These are phyloP conservation scores for Chaetomium tenue DNA, from an alignment of 495 filamentous ascomycete species.

Conservation along the genomic window DNA sequence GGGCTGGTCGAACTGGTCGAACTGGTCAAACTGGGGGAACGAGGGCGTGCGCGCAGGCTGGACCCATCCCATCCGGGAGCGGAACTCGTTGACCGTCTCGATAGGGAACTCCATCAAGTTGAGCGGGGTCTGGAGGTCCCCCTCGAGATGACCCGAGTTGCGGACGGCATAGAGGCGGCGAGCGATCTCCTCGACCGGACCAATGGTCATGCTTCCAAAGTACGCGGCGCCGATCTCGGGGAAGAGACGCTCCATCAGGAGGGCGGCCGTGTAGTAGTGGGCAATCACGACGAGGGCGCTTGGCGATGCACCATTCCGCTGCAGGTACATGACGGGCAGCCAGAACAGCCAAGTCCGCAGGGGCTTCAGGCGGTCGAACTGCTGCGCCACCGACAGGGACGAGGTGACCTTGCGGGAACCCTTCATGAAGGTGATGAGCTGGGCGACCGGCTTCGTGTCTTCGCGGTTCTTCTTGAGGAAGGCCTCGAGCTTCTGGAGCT, in stretches of 20 bases:
- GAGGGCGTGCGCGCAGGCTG: conserved; percentile 53
- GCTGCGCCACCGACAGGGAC: conserved; percentile 68
- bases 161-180: conserved; percentile 55
- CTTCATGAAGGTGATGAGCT: conserved; percentile 79
- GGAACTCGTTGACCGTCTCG: conserved; percentile 59
- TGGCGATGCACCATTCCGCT: conserved; percentile 56
- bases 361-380: conserved; percentile 83
- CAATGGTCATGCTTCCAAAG: conserved; percentile 71
- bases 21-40: conserved; percentile 42
- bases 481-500: conserved; percentile 67
- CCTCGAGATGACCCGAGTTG: conserved; percentile 44
- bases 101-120: conserved; percentile 63
- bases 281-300: conserved; percentile 78
- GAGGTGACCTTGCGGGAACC: conserved; percentile 72
- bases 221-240: conserved; percentile 87
- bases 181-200: conserved; percentile 76
- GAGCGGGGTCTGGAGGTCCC: conserved; percentile 51
- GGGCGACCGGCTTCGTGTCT: conserved; percentile 69
- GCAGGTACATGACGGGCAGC: conserved; percentile 71
- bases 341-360: conserved; percentile 93
- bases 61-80: conserved; percentile 60
- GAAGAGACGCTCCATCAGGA: conserved; percentile 85
- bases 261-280: conserved; percentile 84
- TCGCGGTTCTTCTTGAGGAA: conserved; percentile 71
- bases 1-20: conserved; percentile 40